Conservation (phyloP, 139 green algal genomes). For the Chlorella sp. region DNA sequence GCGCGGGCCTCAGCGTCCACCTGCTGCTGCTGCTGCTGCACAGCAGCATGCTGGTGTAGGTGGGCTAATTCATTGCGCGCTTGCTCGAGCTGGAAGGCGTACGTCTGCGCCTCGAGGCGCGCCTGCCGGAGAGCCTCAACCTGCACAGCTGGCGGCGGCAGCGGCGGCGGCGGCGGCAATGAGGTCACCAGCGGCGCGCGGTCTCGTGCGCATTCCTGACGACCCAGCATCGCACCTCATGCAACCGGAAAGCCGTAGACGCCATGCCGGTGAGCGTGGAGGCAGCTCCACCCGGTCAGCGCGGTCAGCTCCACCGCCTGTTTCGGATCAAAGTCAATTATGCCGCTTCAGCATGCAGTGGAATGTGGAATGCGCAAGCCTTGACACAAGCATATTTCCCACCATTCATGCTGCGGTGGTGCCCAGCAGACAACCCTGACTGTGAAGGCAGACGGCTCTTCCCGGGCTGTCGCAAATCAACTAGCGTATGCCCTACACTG, state of each 20-base stretch:
- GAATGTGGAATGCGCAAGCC: no score
- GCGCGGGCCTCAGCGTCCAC: neutral
- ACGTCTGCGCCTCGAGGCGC: conserved; percentile 28
- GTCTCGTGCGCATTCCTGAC: neutral
- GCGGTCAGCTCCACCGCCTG: no score
- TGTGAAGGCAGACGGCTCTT: no score
- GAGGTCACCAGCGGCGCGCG: neutral
- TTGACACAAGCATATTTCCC: no score
- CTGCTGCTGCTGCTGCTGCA: neutral
- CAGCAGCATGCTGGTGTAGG: conserved; percentile 31
- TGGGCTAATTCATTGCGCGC: conserved; percentile 51
- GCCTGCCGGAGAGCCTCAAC: conserved; percentile 68
- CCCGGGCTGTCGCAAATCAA: no score
- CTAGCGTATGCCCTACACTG: no score
- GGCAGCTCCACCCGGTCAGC: no score
- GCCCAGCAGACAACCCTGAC: no score
- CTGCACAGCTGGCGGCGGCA: conserved; percentile 34
- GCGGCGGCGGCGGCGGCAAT: neutral
- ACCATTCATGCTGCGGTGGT: no score
- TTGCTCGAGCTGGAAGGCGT: conserved; percentile 44
- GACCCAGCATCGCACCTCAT: neutral
- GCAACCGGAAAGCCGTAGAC: neutral
- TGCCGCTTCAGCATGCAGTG: no score
- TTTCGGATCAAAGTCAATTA: no score
- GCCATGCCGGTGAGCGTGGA: neutral